These are phyloP conservation scores for Metahyphopichia silvanorum DNA, from an alignment of 805 yeast genomes.

Conservation along the genomic window DNA sequence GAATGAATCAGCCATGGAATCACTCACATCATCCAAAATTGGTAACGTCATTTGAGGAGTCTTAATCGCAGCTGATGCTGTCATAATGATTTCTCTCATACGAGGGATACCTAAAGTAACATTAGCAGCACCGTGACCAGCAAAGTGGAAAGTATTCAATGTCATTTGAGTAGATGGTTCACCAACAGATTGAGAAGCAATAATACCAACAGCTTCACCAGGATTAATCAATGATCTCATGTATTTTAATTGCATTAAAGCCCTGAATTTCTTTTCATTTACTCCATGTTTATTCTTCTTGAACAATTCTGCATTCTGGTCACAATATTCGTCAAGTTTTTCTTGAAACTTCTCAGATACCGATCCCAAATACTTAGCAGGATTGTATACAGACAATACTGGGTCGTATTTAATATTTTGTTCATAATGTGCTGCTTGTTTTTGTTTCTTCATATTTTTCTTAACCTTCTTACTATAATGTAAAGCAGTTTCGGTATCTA, in stretches of 20 bases:
- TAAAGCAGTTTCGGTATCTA: slow-evolving; percentile 82
- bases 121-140: slow-evolving; percentile 99
- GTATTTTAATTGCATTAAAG: slow-evolving; percentile 96
- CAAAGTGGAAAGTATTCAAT: slow-evolving; percentile 93
- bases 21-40: slow-evolving; percentile 70
- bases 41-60: slow-evolving; percentile 99
- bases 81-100: slow-evolving; percentile 99
- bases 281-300: slow-evolving; percentile 53
- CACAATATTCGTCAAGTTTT: slow-evolving; percentile 69
- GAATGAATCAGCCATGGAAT: slow-evolving; percentile 87
- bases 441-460: slow-evolving; percentile 67
- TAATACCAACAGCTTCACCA: slow-evolving; percentile 97
- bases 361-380: slow-evolving; percentile 87
- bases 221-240: slow-evolving; percentile 95
- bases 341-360: slow-evolving; percentile 88
- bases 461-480: slow-evolving; percentile 77
- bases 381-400: slow-evolving; percentile 78
- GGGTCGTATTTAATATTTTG: slow-evolving; percentile 79
- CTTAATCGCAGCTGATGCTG: slow-evolving; percentile 91
- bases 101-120: slow-evolving; percentile 99
- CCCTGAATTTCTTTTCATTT: slow-evolving; percentile 82
- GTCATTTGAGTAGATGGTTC: slow-evolving; percentile 99
- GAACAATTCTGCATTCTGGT: slow-evolving; percentile 52
- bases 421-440: slow-evolving; percentile 57
- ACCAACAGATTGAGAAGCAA: slow-evolving; percentile 97